Percentiles rank a stretch among this genome's conserved stretches.
phyloP scores from a whole-genome alignment of 495 filamentous ascomycete species.

The Neurospora sp. region DNA sequence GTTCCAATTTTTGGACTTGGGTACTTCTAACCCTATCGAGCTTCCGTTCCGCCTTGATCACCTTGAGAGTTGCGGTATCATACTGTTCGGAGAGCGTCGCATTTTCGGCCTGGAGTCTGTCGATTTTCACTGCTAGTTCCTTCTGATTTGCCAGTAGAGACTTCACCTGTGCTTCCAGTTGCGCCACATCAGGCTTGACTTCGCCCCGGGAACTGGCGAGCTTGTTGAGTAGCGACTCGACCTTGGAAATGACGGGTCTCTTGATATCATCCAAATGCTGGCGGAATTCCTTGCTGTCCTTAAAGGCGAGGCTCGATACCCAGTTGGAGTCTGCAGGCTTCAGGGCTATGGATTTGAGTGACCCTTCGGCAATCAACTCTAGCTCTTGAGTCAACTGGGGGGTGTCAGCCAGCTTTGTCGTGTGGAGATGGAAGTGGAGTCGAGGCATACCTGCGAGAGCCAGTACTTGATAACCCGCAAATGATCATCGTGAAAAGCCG shows the following conservation, averaged over 20 bases:
- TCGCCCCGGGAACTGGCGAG: constrained; percentile 31
- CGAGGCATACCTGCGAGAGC: constrained; percentile 70
- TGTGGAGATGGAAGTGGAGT: constrained; percentile 14
- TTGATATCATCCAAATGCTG: constrained; percentile 58
- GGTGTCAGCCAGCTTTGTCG: constrained; percentile 22
- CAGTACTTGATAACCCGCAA: constrained; percentile 81
- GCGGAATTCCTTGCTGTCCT: constrained; percentile 62
- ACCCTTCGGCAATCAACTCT: constrained; percentile 51
- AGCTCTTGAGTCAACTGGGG: constrained; percentile 77
- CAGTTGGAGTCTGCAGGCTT: constrained; percentile 36
- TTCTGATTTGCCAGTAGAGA: constrained; percentile 73
- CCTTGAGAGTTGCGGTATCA: constrained; percentile 76
- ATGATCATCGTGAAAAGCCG: constrained; percentile 80
- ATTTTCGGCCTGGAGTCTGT: constrained; percentile 67
- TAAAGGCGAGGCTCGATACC: constrained; percentile 51
- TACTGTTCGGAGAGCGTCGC: constrained; percentile 73
- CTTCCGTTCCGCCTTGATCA: constrained; percentile 89
- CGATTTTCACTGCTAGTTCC: constrained; percentile 62
- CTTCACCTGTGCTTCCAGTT: constrained; percentile 64
- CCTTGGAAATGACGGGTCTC: constrained; percentile 35
- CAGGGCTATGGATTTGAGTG: constrained; percentile 32
- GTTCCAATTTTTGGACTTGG: constrained; percentile 86
- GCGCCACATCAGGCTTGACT: constrained; percentile 52
- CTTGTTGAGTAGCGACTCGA: constrained; percentile 32
- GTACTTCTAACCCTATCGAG: constrained; percentile 78